Evolutionary conservation across 768 basidiomycete genomes (phyloP), one percentile per base, ranked within the genome.

Genomic region (Lyophyllum shimeji): DNA sequence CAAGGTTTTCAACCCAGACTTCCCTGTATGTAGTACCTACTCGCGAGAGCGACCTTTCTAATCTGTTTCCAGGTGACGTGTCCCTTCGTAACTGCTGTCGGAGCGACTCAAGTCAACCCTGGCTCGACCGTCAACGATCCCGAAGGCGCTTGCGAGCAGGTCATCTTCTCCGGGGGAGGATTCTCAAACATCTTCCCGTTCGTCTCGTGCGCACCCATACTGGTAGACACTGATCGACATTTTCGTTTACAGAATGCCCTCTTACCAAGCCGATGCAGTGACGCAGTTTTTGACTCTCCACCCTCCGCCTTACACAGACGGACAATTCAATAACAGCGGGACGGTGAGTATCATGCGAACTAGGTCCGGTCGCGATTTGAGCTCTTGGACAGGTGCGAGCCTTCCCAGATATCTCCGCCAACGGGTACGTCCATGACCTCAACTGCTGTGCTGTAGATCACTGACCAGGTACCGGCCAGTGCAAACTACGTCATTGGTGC

Each of bases 131-230:
- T 82, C 0, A 64, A 61, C 24, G 77, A 81, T 34, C 68, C 69
- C 2, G 81, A 82, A 65, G 65, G 65, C 20, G 80, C 80, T 0
- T 82, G 80, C 51, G 71, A 76, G 55, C 60, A 73, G 58, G 69
- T 74, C 4, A 81, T 82, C 23, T 74, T 74, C 58, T 78, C 80
- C 13, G 72, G 82, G 20, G 82, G 82, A 45, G 82, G 82, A 47
- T 83, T 83, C 62, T 78, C 72, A 2, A 75, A 75, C 49, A 72
- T 73, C 21, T 76, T 74, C 62, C 61, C 72, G 74, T 74, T 12
- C 31, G 67, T 65, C 39, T 29, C 1, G 15, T 37, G 11, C 6
- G 7, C 11, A 13, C 34, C 40, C 13, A n/a, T 8, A 20, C 25
- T 55, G 2, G 17, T 27, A n/a, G 33, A 17, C 39, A 18, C n/a